Evolutionary conservation across 2,329 filamentous ascomycete species (phyloP), one percentile per base, ranked within the genome.

Genomic region (Chrysoporthe deuterocubensis): DNA sequence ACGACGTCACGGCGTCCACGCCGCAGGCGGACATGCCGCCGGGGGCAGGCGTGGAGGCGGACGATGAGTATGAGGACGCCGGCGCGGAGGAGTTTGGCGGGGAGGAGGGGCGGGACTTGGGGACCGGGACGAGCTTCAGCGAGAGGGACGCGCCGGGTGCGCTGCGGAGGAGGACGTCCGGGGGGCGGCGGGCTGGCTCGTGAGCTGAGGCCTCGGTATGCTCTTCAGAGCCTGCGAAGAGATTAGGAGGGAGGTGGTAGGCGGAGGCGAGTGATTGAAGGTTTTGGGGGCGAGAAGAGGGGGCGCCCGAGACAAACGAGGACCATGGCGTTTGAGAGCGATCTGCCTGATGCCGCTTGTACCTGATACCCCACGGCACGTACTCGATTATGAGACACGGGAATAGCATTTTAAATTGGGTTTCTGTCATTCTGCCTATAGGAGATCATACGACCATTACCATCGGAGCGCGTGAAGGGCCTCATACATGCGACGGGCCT

Each of bases 111-210:
- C 73, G 78, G 9, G 83, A 85, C 72, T 84, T 81, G 21, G 86
- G 85, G 0, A 75, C 85, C 67, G 87, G 87, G 3, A 89, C 87
- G 37, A 87, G 86, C 69, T 84, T 79, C 68, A 82, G 80, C 21
- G 69, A 70, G 54, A 67, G 67, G 52, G 69, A 67, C 44, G 46
- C 44, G 4, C n/a, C 48, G 11, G 62, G 62, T 11, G 34, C 48
- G 3, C 16, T 70, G 6, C 50, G 69, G 64, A 52, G 69, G 46
- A 62, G 67, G 62, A 50, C 62, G 4, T 70, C 69, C 1, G 21
- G 48, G 18, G 21, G 48, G 18, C 34, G 69, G 11, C 66, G 62
- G 16, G 14, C 59, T 43, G 43, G 18, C 8, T 37, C 11, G 4
- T 61, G 26, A 61, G 6, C 16, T 14, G 14, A n/a, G 54, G 32